Evolutionary conservation across 176 grass and related monocot genomes (phyloP), one percentile per base, ranked within the genome.

Genomic region (Bolboschoenus planiculmis): DNA sequence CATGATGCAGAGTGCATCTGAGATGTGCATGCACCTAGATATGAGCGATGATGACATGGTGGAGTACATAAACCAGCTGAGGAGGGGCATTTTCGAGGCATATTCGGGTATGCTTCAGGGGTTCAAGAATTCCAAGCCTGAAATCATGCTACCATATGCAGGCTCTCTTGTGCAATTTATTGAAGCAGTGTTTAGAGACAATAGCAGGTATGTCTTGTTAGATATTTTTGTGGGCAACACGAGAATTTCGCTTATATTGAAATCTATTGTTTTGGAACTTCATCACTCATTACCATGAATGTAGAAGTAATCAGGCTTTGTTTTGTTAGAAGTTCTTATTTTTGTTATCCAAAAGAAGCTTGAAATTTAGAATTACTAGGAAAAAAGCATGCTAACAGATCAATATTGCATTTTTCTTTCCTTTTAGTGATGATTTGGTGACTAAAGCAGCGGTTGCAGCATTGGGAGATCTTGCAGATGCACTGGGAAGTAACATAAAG

Each of bases 91-190:
- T 48, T 90, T 97, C 60, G 91, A 97, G 88, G 94, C 94, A 7
- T 97, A 94, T 67, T 94, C 94, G 66, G 91, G 94, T 62, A 97
- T 97, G 81, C 86, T 93, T 44, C 94, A 97, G 86, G 94, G 91
- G 16, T 90, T 97, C 51, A 93, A 97, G 84, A 90, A 87, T 34
- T 24, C 89, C 56, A 94, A 94, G 68, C 87, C 94, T 70, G 89
- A 87, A 60, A 70, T 97, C 61, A 88, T 97, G 94, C 54, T 94
- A n/a, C 89, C 91, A 73, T 90, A 90, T 80, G 94, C 89, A 55
- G 56, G 42, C 40, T 87, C 83, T 85, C 88, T 97, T 16, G 70
- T 97, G 43, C 87, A 89, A 53, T 94, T 97, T 85, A 94, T 88
- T 1, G 94, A 97, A 88, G 91, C 94, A 42, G 79, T 94, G 14